Conservation (phyloP, 1,284 basidiomycete species). For the Marasmius oreades region DNA sequence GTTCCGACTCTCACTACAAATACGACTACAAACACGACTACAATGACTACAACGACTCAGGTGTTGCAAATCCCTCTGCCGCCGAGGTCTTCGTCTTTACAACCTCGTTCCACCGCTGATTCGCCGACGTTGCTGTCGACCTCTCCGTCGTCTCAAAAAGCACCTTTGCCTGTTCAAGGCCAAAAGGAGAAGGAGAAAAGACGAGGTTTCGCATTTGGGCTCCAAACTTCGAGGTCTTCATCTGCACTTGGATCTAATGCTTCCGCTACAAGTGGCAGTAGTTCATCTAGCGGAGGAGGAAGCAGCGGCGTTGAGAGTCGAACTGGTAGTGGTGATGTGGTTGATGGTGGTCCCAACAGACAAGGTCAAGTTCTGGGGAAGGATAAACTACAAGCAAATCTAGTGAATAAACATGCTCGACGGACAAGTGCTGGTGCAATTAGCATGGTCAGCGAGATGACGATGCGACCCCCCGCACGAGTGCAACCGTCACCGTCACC, state of each 20-base stretch:
- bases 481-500: neutral
- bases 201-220: neutral
- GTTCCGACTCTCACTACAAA: neutral
- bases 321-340: neutral
- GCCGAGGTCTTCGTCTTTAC: neutral
- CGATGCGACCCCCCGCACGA: neutral
- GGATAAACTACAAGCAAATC: neutral
- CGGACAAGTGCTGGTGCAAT: neutral
- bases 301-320: neutral
- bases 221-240: neutral
- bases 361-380: neutral
- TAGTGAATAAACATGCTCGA: neutral
- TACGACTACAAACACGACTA: slow-evolving; percentile 6
- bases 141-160: too few species aligned
- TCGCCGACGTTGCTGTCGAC: neutral
- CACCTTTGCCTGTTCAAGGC: neutral
- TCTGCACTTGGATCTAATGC: neutral
- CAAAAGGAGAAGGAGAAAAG: neutral
- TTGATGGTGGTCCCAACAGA: neutral
- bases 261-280: neutral
- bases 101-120: neutral
- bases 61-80: neutral
- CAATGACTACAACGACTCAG: neutral
- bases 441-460: neutral
- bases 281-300: neutral